Conservation (phyloP, 192 early-diverging fungal genomes). For the Haplosporangium gracile region DNA sequence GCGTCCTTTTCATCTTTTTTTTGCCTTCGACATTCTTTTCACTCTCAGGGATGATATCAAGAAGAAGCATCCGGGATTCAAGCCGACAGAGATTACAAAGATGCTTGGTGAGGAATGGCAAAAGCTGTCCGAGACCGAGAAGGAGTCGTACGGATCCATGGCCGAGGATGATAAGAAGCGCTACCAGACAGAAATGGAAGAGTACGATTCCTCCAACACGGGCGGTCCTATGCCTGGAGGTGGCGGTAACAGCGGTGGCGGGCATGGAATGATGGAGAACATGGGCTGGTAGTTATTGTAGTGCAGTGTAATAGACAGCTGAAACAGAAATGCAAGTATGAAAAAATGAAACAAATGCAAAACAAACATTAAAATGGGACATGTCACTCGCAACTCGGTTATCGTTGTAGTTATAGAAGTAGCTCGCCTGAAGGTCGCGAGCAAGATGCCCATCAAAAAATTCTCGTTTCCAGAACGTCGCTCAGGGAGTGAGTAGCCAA, state of each 20-base stretch:
- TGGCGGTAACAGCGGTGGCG: slow-evolving; percentile 1
- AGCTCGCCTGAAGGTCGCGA: neutral
- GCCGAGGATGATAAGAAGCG: slow-evolving; percentile 54
- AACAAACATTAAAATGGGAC: neutral
- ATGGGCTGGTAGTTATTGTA: slow-evolving; percentile 26
- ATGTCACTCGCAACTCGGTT: neutral
- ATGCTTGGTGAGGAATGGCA: slow-evolving; percentile 58
- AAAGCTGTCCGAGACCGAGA: slow-evolving; percentile 56
- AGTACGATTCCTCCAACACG: slow-evolving; percentile 41
- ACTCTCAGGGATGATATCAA: slow-evolving; percentile 51
- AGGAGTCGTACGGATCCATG: slow-evolving; percentile 55
- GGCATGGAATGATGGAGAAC: slow-evolving; percentile 12
- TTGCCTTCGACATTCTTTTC: neutral
- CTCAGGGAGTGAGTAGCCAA: too few species aligned
- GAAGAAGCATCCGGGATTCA: slow-evolving; percentile 55
- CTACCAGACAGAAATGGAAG: slow-evolving; percentile 52
- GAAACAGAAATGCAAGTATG: neutral
- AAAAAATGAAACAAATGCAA: neutral
- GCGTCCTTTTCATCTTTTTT: too few species aligned
- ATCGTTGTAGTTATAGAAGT: neutral
- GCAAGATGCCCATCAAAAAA: neutral
- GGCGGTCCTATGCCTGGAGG: neutral
- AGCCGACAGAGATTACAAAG: slow-evolving; percentile 56
- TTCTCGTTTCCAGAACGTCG: too few species aligned
- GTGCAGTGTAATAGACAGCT: neutral